phyloP scores from a whole-genome alignment of 2,329 filamentous ascomycete species.

The Ceratocystis colombiana region DNA sequence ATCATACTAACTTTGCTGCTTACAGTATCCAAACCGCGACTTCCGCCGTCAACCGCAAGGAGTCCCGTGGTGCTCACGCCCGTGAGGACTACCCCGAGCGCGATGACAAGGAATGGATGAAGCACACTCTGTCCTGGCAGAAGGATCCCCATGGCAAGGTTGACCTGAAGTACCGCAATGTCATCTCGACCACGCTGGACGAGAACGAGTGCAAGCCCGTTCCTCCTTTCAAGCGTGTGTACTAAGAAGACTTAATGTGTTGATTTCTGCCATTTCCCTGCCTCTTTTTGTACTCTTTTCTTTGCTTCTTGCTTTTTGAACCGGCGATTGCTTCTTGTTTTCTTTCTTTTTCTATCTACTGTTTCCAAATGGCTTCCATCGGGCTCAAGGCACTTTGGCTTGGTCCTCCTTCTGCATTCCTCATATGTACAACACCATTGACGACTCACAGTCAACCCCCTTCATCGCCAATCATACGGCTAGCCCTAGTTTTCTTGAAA shows the following conservation, averaged over 20 bases:
- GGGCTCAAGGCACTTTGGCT: slow-evolving; percentile 10
- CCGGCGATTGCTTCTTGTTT: slow-evolving; percentile 14
- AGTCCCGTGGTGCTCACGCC: slow-evolving; percentile 93
- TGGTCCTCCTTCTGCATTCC: slow-evolving; percentile 9
- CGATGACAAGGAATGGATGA: slow-evolving; percentile 97
- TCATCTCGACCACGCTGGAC: slow-evolving; percentile 75
- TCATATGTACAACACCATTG: slow-evolving; percentile 15
- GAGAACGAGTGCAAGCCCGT: slow-evolving; percentile 94
- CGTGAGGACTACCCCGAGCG: slow-evolving; percentile 93
- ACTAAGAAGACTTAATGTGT: slow-evolving; percentile 43
- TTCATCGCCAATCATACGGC: neutral
- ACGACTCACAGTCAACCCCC: neutral
- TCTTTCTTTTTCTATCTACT: slow-evolving; percentile 8
- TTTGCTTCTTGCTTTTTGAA: slow-evolving; percentile 20
- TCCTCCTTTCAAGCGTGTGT: slow-evolving; percentile 90
- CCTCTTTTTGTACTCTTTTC: slow-evolving; percentile 17
- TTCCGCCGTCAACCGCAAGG: slow-evolving; percentile 85
- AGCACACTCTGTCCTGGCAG: slow-evolving; percentile 96
- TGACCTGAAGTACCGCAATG: slow-evolving; percentile 74
- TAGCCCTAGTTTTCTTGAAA: neutral
- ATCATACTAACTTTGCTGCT: slow-evolving; percentile 24
- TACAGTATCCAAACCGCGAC: slow-evolving; percentile 76
- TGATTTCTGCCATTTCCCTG: slow-evolving; percentile 17
- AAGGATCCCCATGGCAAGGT: slow-evolving; percentile 81
- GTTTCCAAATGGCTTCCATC: slow-evolving; percentile 1